Evolutionary conservation across 225 moss, liverwort and hornwort genomes (phyloP).

Genomic region (Physcomitrellopsis africana): DNA sequence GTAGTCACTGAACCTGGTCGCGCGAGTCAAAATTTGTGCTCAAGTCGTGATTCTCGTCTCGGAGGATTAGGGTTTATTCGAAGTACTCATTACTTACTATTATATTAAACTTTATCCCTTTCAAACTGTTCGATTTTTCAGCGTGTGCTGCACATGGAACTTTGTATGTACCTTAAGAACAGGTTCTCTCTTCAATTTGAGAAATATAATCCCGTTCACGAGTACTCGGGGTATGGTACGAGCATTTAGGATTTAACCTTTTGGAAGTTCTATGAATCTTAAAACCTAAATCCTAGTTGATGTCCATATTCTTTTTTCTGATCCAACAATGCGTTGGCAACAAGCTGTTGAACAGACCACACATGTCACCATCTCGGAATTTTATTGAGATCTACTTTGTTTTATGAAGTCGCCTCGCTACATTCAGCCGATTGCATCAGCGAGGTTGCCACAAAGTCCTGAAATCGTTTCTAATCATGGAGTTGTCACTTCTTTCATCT

Average conservation of each 20-base stretch:
- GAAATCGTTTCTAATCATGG: background rate
- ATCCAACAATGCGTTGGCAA: too few species aligned
- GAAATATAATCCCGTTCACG: background rate
- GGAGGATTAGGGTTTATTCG: conserved; percentile 13
- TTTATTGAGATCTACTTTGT: background rate
- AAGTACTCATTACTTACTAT: background rate
- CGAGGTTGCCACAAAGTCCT: background rate
- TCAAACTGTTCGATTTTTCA: background rate
- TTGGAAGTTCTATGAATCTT: background rate
- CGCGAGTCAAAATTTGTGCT: conserved; percentile 1
- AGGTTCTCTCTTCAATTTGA: background rate
- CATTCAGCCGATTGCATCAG: background rate
- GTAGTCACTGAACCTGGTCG: background rate
- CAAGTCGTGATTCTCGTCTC: background rate
- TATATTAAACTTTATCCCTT: background rate
- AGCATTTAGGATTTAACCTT: conserved; percentile 25
- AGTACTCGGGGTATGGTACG: background rate
- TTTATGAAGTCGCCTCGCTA: background rate
- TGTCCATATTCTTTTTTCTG: background rate
- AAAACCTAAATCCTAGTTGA: conserved; percentile 10
- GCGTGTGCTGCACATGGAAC: background rate
- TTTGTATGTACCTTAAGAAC: background rate
- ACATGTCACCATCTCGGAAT: background rate
- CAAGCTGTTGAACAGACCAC: too few species aligned
- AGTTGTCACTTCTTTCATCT: conserved; percentile 1